Evolutionary conservation across 2,329 filamentous ascomycete species (phyloP), one percentile per base, ranked within the genome.

Genomic region (Aspergillus pseudoglaucus): DNA sequence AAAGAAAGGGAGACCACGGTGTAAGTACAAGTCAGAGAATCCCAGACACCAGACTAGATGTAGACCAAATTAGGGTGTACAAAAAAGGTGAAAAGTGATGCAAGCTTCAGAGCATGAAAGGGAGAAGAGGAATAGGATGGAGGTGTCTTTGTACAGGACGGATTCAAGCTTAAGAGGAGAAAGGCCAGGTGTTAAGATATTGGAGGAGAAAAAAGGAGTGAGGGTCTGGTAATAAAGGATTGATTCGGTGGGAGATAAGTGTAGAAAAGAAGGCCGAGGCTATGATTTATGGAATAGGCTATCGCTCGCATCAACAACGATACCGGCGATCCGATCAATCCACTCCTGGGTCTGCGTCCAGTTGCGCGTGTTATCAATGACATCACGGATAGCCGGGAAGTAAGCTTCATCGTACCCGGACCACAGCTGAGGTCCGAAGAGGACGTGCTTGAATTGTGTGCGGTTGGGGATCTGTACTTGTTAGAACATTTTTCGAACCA

Each of bases 391-490:
- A n/a, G 84, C 85, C 0, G 91, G 91, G 70, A 94, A 94, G 52
- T 81, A 81, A 0, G 80, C 79, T 47, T 80, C 79, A 27, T 85
- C 79, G 55, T 84, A 80, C 33, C 79, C 81, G 30, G 83, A 84
- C 85, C 88, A 90, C 2, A 81, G 74, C 60, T 88, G 81, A 0
- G 93, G 93, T 1, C 87, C 91, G 64, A 90, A 95, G 48, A 98
- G 73, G 61, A 94, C 79, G 68, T 96, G 93, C 68, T 94, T 95
- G 77, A 90, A 98, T 70, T 97, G 93, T 4, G 87, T 87, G 54
- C 91, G 84, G 58, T 88, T 88, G 35, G 88, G 87, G 4, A 95
- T 79, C 86, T 90, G 47, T 44, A 14, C 6, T 17, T 33, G 27
- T 15, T 27, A 42, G 8, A 27, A 42, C 22, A 27, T 1, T 42